Evolutionary conservation across 805 yeast species (phyloP).

Genomic region (Metschnikowia aberdeeniae): DNA sequence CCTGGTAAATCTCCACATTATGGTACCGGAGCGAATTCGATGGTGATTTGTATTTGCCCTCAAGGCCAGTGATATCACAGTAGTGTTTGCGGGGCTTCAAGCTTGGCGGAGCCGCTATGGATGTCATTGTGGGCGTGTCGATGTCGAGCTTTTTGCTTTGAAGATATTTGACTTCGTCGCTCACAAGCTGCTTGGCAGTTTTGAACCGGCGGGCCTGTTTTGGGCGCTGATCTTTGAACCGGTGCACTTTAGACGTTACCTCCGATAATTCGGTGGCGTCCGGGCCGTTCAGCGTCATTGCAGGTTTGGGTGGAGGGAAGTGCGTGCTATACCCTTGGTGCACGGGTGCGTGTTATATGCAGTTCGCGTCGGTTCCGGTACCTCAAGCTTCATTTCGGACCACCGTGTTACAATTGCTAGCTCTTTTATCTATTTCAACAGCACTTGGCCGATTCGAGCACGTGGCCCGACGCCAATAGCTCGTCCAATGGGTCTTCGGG

Average conservation of each 20-base stretch:
- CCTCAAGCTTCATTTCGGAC: too few species aligned
- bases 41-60: constrained; percentile 71
- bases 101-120: constrained; percentile 83
- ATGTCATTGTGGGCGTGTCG: constrained; percentile 62
- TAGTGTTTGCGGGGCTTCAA: constrained; percentile 74
- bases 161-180: constrained; percentile 73
- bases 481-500: constrained; percentile 35
- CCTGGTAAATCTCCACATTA: constrained; percentile 75
- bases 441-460: constrained; percentile 21
- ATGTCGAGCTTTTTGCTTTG: constrained; percentile 38
- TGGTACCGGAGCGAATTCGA: constrained; percentile 72
- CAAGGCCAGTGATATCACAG: constrained; percentile 91
- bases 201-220: constrained; percentile 63
- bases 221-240: constrained; percentile 57
- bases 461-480: constrained; percentile 29
- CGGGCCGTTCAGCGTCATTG: constrained; percentile 2
- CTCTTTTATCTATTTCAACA: constrained; percentile 12
- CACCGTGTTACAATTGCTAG: too few species aligned
- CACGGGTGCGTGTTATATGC: background rate
- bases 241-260: constrained; percentile 38
- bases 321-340: constrained; percentile 3
- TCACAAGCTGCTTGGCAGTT: constrained; percentile 64
- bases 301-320: constrained; percentile 3
- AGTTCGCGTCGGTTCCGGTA: too few species aligned
- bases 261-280: constrained; percentile 32